Conservation (phyloP, 164 flowering plant genomes). For the Echeveria elegans region DNA sequence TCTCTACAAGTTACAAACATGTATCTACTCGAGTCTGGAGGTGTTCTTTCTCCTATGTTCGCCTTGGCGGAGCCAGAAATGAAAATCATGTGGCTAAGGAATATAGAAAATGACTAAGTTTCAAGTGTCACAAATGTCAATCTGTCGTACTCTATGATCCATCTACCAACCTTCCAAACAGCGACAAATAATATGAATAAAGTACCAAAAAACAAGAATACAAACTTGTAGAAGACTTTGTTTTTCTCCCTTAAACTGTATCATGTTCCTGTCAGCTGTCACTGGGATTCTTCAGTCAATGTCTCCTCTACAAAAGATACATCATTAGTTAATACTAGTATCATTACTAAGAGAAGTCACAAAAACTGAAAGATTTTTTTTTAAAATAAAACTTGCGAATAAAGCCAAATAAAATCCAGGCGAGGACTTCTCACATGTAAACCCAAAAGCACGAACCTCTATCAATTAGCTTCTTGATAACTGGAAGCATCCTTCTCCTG, state of each 20-base stretch:
- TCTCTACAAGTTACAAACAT: too few species aligned
- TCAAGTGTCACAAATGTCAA: constrained; percentile 47
- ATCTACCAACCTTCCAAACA: constrained; percentile 54
- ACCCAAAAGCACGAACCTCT: constrained; percentile 52
- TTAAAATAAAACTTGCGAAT: neutral
- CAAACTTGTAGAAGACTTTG: neutral
- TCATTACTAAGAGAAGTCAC: neutral
- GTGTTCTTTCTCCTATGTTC: too few species aligned
- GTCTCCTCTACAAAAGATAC: constrained; percentile 41
- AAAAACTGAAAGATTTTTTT: neutral
- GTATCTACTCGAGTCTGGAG: too few species aligned
- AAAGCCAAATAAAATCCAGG: too few species aligned
- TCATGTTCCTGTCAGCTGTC: constrained; percentile 53
- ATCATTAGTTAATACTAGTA: neutral
- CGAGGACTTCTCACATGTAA: constrained; percentile 29
- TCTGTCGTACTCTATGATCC: constrained; percentile 54
- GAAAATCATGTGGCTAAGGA: too few species aligned
- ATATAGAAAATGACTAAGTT: too few species aligned
- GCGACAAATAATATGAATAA: neutral
- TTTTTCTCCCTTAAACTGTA: constrained; percentile 16
- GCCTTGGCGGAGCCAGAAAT: too few species aligned
- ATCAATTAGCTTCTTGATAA: constrained; percentile 34
- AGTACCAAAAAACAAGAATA: neutral
- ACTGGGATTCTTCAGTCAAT: constrained; percentile 72
- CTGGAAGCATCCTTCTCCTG: constrained; percentile 46